These are phyloP conservation scores for Sarcodon sp. DNA, from an alignment of 768 basidiomycete species.

Conservation along the genomic window DNA sequence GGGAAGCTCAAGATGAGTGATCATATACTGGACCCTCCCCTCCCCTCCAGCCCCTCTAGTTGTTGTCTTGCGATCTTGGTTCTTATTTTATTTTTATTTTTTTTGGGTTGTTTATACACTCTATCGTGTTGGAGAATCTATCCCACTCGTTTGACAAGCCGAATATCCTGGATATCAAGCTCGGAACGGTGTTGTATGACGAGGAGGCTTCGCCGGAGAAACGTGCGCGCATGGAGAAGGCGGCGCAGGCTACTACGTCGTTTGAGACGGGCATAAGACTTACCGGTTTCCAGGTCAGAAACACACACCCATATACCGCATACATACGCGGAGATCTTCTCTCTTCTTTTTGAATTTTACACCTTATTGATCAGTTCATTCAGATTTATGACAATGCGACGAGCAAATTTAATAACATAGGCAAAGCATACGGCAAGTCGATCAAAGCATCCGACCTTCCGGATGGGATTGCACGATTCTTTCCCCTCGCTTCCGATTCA, in stretches of 20 bases:
- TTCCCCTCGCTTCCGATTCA: constrained; percentile 33
- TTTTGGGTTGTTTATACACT: constrained; percentile 25
- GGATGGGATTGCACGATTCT: constrained; percentile 69
- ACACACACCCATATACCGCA: constrained; percentile 9
- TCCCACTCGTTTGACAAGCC: constrained; percentile 63
- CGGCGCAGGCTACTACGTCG: constrained; percentile 61
- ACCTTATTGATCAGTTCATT: neutral
- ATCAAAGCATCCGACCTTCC: constrained; percentile 58
- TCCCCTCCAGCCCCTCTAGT: neutral
- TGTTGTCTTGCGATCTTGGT: neutral
- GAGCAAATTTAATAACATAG: constrained; percentile 42
- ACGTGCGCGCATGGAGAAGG: constrained; percentile 59
- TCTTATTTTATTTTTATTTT: neutral
- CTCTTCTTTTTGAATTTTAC: neutral
- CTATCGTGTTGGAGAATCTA: constrained; percentile 79
- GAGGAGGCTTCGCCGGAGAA: constrained; percentile 58
- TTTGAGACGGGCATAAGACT: constrained; percentile 65
- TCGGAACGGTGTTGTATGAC: constrained; percentile 84
- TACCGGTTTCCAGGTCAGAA: constrained; percentile 77
- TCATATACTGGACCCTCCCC: neutral
- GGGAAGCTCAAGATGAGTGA: constrained; percentile 34
- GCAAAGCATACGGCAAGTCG: constrained; percentile 69
- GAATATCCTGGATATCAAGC: constrained; percentile 85
- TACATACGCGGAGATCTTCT: neutral
- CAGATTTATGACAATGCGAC: constrained; percentile 65